Evolutionary conservation across 192 early-diverging fungal species (phyloP).

Genomic region (Coemansia sp.): DNA sequence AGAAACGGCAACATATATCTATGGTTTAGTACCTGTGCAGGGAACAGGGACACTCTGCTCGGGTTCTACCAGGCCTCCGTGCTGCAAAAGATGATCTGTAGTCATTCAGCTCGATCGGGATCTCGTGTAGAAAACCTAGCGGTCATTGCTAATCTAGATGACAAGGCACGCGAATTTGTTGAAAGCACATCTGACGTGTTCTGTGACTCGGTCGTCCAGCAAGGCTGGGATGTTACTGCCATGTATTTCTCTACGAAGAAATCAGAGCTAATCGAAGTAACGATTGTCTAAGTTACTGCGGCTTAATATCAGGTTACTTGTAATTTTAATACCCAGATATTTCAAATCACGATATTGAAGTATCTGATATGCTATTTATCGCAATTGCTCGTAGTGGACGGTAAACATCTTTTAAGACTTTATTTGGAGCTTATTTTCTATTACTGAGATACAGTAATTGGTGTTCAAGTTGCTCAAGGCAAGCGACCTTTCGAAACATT

Average conservation of each 20-base stretch:
- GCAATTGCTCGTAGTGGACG: too few species aligned
- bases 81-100: not conserved
- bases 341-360: not conserved
- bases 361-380: too few species aligned
- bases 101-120: not conserved
- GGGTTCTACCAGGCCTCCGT: slow-evolving; percentile 34
- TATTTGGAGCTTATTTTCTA: not conserved
- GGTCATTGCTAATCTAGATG: not conserved
- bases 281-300: not conserved
- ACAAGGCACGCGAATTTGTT: slow-evolving; percentile 2
- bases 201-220: slow-evolving; percentile 8
- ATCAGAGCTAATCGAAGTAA: slow-evolving; percentile 18
- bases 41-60: slow-evolving; percentile 20
- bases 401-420: too few species aligned
- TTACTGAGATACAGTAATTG: not conserved
- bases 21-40: slow-evolving; percentile 28
- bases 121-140: not conserved
- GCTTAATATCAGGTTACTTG: not conserved
- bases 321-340: not conserved
- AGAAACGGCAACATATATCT: slow-evolving; percentile 18
- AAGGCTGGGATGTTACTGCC: slow-evolving; percentile 35
- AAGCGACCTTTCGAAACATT: not conserved
- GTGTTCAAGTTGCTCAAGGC: not conserved
- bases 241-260: slow-evolving; percentile 33
- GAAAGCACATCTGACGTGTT: slow-evolving; percentile 6